Evolutionary conservation across 192 early-diverging fungal species (phyloP), one percentile per base, ranked within the genome.

Genomic region (Backusella luteola): DNA sequence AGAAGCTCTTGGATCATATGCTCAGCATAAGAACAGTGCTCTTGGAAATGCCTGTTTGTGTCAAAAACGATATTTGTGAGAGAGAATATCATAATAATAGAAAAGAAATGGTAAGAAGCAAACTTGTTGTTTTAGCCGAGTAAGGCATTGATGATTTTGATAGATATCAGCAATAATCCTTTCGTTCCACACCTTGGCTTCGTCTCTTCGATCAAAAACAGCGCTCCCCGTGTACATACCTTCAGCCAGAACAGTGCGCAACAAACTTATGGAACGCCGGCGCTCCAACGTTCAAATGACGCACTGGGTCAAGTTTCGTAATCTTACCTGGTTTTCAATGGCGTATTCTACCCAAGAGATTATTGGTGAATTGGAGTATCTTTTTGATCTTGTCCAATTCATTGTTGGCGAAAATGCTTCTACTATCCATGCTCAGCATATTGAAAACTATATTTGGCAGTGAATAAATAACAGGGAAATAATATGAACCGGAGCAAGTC

Each of bases 201-300:
- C 90, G 3, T 91, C 94, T 2, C 79, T 93, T 14, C 86, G 88
- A 0, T 89, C 93, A 56, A 93, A 93, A 72, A 85, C 87, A 11
- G 91, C 94, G 15, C 76, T 95, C 63, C 94, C 94, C 0, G 86
- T 91, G 0, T 90, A 87, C 53, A 84, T 94, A 36, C 94, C 94
- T 1, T 90, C 92, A 0, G 82, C 85, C 17, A 75, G 85, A 32
- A 68, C 79, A 66, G 83, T 85, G 0, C 77, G 87, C 6, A 79
- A 78, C 1, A 78, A 82, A 4, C 69, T 88, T 3, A 84, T 86
- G 14, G 69, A 71, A 8, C 71, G 76, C 6, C 35, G 67, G 15
- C 76, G 72, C 11, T 67, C 75, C 8, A 26, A 63, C 3, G 59
- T 34, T 19, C 42, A 36, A 34, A 34, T n/a, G 12, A 67, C 77